Base-by-base conservation (phyloP, 352 stramenopile species). In the Plasmopara halstedii region DNA sequence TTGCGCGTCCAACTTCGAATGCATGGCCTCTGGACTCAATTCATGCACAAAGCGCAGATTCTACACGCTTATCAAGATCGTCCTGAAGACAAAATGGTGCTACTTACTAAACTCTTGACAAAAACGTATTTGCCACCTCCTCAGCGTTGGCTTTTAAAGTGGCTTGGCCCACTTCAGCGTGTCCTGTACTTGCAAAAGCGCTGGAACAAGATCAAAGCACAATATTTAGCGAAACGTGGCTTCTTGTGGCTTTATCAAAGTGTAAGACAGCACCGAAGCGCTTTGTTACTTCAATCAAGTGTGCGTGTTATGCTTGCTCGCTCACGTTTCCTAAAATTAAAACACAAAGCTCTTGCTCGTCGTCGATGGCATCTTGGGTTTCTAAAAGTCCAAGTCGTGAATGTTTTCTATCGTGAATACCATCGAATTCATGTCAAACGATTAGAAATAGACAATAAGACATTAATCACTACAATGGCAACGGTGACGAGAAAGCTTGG, bases 71-170 rank as follows among this genome's bases (percentile, higher is more conserved):
- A 88, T 48, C 70, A 85, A 29, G 76, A 88, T 36, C 50, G 67
- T 1, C 76, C 74, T 1, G 81, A 93, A n/a, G 73, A 93, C 53
- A 93, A 93, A 60, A 84, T 90, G 67, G 62, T 83, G 35, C 42
- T 93, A 13, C 61, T 93, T 8, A 65, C 89, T 60, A 83, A 85
- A 46, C 50, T 93, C 39, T 61, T 93, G 19, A 60, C 62, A 22
- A 77, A 77, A 38, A 80, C 6, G 26, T 11, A 6, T 8, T 35
- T 10, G 25, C 25, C 2, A 67, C 35, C 85, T 81, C 33, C 42
- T 93, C 81, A 90, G 42, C 78, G 75, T 0, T 93, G 81, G 81
- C 40, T 93, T 21, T 64, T 93, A n/a, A 88, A 84, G 55, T 93
- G 81, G 81, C 62, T 93, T 6, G 81, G 78, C 3, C 81, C 81